These are phyloP conservation scores for Metschnikowia proteae DNA, from an alignment of 805 yeast species.

Conservation along the genomic window DNA sequence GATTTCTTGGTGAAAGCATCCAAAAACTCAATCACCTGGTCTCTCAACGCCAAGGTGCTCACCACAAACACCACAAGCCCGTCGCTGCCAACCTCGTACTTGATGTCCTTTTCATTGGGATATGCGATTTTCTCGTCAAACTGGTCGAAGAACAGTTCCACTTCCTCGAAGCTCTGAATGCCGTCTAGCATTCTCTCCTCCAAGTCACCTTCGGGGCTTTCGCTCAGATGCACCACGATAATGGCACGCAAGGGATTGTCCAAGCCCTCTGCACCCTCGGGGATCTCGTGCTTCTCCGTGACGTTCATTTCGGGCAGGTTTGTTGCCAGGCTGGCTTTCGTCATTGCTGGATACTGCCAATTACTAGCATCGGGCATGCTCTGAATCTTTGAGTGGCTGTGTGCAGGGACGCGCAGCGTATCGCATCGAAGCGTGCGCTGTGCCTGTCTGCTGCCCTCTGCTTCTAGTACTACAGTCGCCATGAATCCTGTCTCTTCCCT, in stretches of 20 bases:
- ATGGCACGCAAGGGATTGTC: constrained; percentile 47
- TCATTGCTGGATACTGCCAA: neutral
- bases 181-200: constrained; percentile 46
- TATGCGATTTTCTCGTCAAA: constrained; percentile 50
- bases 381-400: neutral
- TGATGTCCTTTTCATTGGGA: constrained; percentile 52
- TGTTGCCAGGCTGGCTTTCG: neutral
- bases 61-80: constrained; percentile 57
- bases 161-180: constrained; percentile 44
- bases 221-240: constrained; percentile 37
- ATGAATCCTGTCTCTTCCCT: too few relatives aligned
- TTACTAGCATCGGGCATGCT: neutral
- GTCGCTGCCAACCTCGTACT: constrained; percentile 60
- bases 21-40: constrained; percentile 40
- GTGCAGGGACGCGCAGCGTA: constrained; percentile 1
- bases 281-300: constrained; percentile 1
- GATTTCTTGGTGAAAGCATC: constrained; percentile 28
- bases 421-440: too few relatives aligned
- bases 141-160: constrained; percentile 49
- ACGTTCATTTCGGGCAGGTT: neutral
- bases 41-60: constrained; percentile 36
- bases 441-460: too few relatives aligned
- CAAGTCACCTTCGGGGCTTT: constrained; percentile 40
- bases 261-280: constrained; percentile 26
- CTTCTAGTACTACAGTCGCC: too few relatives aligned